A percentile compares a stretch with the other conserved stretches of the same genome.
Conservation (phyloP, 1,139 yeast genomes). For the Debaryomyces coudertii region DNA sequence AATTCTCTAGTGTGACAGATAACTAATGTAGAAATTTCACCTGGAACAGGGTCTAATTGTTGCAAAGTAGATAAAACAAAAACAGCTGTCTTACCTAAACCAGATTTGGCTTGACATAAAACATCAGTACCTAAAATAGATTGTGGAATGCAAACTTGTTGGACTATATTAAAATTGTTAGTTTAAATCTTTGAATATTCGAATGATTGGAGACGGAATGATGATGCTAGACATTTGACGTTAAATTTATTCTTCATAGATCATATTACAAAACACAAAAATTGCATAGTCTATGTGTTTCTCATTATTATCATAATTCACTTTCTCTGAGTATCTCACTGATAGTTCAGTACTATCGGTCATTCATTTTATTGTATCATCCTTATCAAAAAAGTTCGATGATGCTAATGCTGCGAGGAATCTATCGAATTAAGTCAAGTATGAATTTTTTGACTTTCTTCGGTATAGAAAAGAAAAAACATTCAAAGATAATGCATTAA, state of each 20-base stretch:
- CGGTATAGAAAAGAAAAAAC: background rate
- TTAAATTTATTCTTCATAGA: slow-evolving; percentile 7
- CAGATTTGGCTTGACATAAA: slow-evolving; percentile 98
- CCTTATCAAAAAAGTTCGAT: background rate
- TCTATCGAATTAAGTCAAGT: background rate
- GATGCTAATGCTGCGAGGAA: background rate
- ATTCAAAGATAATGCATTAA: background rate
- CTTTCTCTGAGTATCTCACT: background rate
- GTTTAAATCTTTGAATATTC: slow-evolving; percentile 10
- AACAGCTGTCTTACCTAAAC: slow-evolving; percentile 99
- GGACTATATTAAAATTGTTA: slow-evolving; percentile 55
- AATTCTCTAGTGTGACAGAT: slow-evolving; percentile 98
- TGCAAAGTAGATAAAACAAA: slow-evolving; percentile 94
- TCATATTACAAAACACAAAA: background rate
- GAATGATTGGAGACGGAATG: slow-evolving; percentile 1
- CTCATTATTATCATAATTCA: background rate
- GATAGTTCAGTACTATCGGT: background rate
- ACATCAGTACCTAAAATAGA: slow-evolving; percentile 98
- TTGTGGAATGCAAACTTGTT: slow-evolving; percentile 98
- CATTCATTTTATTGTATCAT: background rate
- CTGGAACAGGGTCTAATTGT: slow-evolving; percentile 96
- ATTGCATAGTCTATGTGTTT: background rate
- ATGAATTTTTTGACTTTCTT: background rate
- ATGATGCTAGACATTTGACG: slow-evolving; percentile 9
- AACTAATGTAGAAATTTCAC: slow-evolving; percentile 92